Conservation (phyloP, 345 rosid species). For the Arabidopsis thaliana region DNA sequence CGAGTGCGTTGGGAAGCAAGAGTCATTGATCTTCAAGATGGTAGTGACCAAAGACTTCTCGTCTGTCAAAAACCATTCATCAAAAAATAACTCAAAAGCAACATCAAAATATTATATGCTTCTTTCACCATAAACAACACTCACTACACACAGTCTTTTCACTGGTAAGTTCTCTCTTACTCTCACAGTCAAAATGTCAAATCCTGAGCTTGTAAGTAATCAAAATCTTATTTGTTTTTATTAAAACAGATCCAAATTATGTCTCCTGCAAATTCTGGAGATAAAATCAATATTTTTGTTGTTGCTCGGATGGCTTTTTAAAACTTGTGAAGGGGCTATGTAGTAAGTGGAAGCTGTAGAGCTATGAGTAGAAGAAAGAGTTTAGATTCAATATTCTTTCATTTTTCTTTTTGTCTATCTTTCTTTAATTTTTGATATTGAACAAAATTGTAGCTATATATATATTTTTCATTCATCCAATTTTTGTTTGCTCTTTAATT, state of each 20-base stretch:
- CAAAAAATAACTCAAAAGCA: constrained; percentile 57
- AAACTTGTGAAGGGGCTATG: constrained; percentile 29
- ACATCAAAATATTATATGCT: constrained; percentile 6
- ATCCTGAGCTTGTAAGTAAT: background rate
- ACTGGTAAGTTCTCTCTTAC: constrained; percentile 30
- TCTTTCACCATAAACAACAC: constrained; percentile 37
- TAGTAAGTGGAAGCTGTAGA: constrained; percentile 45
- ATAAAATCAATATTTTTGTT: constrained; percentile 12
- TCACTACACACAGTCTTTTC: constrained; percentile 42
- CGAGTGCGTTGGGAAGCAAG: constrained; percentile 98
- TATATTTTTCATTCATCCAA: constrained; percentile 38
- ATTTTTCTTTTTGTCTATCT: constrained; percentile 13
- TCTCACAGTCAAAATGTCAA: background rate
- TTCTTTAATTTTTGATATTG: constrained; percentile 11
- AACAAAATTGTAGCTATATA: constrained; percentile 36
- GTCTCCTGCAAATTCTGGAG: constrained; percentile 35
- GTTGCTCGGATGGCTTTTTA: background rate
- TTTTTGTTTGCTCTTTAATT: constrained; percentile 35
- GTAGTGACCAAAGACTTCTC: constrained; percentile 92
- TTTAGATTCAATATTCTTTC: constrained; percentile 44
- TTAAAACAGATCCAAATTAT: constrained; percentile 29
- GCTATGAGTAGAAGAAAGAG: constrained; percentile 42
- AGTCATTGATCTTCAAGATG: constrained; percentile 92
- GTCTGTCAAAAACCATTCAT: constrained; percentile 94
- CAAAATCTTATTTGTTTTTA: background rate